Evolutionary conservation across 371 early-diverging fungal species (phyloP).

Genomic region (Rhizopus microsporus): DNA sequence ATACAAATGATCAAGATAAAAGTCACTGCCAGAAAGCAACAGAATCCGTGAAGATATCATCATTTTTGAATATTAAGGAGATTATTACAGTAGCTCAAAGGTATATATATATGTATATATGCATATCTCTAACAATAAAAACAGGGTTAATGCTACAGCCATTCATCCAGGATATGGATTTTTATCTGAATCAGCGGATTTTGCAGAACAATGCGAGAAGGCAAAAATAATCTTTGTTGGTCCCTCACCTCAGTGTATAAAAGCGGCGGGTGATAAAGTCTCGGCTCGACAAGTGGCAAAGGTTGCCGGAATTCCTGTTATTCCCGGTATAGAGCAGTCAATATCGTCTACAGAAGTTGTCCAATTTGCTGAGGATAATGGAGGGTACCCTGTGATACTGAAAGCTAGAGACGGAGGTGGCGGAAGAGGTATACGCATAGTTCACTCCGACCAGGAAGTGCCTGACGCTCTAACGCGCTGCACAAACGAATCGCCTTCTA

Average conservation of each 20-base stretch:
- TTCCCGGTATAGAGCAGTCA: slow-evolving; percentile 35
- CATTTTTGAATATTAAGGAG: slow-evolving; percentile 32
- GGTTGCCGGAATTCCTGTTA: slow-evolving; percentile 33
- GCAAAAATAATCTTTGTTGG: slow-evolving; percentile 74
- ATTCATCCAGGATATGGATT: slow-evolving; percentile 92
- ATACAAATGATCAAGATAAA: slow-evolving; percentile 36
- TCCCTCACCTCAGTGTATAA: slow-evolving; percentile 76
- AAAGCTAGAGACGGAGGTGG: slow-evolving; percentile 90
- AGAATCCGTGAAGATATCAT: slow-evolving; percentile 23
- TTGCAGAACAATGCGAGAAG: slow-evolving; percentile 65
- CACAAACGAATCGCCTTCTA: slow-evolving; percentile 41
- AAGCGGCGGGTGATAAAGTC: slow-evolving; percentile 92
- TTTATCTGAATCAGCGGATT: slow-evolving; percentile 73
- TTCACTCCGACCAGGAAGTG: slow-evolving; percentile 27
- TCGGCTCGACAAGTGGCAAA: slow-evolving; percentile 40
- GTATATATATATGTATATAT: slow-evolving; percentile 6
- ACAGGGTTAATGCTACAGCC: slow-evolving; percentile 45
- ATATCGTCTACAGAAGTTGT: slow-evolving; percentile 22
- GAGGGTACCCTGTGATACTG: slow-evolving; percentile 83
- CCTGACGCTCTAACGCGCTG: slow-evolving; percentile 32
- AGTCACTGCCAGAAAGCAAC: slow-evolving; percentile 30
- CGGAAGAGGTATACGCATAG: slow-evolving; percentile 88
- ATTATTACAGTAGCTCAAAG: slow-evolving; percentile 38
- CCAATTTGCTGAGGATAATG: slow-evolving; percentile 23
- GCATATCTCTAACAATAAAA: neutral